Percentiles rank a stretch among this genome's conserved stretches.
Conservation (phyloP, 140 eudicot species). For the Bidens hawaiensis region DNA sequence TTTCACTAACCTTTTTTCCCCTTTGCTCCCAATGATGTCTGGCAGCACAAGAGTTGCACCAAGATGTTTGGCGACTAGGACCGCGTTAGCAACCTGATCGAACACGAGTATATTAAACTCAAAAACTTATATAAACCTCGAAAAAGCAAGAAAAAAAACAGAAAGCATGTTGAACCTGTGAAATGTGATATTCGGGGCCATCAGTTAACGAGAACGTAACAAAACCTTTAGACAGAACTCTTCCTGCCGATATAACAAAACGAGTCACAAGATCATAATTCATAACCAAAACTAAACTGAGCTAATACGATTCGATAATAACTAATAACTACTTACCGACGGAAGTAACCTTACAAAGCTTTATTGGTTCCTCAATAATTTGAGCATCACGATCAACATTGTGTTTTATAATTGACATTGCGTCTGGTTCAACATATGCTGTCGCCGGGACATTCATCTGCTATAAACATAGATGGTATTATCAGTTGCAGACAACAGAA, state of each 20-base stretch:
- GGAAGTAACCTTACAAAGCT: constrained; percentile 46
- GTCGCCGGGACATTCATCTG: constrained; percentile 21
- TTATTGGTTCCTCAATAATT: constrained; percentile 20
- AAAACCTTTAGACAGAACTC: constrained; percentile 34
- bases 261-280: not conserved
- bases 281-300: not conserved
- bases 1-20: constrained; percentile 47
- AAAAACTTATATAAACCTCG: not conserved
- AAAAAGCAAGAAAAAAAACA: not conserved
- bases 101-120: constrained; percentile 1
- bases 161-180: constrained; percentile 44
- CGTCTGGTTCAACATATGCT: constrained; percentile 12
- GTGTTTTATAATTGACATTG: not conserved
- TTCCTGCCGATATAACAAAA: constrained; percentile 28
- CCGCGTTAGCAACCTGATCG: constrained; percentile 64
- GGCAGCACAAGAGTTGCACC: constrained; percentile 85
- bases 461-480: not conserved
- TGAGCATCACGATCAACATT: not conserved
- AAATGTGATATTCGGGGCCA: constrained; percentile 70
- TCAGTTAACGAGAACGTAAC: constrained; percentile 48
- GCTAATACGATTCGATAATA: no score
- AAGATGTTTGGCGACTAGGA: constrained; percentile 52
- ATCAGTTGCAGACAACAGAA: not conserved
- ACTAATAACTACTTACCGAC: constrained; percentile 28
- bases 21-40: constrained; percentile 55